phyloP scores from a whole-genome alignment of 108 stramenopile species.

The Ochromonas danica region DNA sequence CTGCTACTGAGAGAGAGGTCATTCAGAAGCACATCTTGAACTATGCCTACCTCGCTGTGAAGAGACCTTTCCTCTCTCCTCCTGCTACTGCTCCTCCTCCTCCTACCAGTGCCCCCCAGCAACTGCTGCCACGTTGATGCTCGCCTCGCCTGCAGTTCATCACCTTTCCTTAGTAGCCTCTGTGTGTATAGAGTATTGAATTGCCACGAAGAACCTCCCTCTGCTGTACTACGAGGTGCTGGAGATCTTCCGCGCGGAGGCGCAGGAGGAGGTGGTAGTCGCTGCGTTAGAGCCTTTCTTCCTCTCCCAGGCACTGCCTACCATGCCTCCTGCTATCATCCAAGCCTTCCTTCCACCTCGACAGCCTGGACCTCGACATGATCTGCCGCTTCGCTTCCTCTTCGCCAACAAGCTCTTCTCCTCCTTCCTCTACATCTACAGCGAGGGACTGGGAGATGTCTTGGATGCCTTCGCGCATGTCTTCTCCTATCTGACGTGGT shows the following conservation, averaged over 20 bases:
- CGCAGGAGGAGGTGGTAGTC: not conserved
- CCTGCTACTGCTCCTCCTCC: not conserved
- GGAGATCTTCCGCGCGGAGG: not conserved
- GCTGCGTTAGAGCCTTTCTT: slow-evolving; percentile 21
- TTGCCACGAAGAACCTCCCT: not conserved
- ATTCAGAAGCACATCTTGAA: slow-evolving; percentile 23
- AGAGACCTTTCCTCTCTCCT: slow-evolving; percentile 2
- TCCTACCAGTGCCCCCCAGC: slow-evolving; percentile 12
- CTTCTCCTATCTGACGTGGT: slow-evolving; percentile 14
- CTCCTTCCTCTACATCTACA: not conserved
- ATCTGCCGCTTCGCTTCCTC: not conserved
- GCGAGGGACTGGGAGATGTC: slow-evolving; percentile 11
- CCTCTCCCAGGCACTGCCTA: not conserved
- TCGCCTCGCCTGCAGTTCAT: slow-evolving; percentile 18
- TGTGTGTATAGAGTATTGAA: slow-evolving; percentile 28
- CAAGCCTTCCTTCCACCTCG: not conserved
- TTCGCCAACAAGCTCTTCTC: slow-evolving; percentile 4
- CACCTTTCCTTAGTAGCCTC: slow-evolving; percentile 5
- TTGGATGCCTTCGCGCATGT: slow-evolving; percentile 13
- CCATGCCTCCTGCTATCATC: slow-evolving; percentile 3
- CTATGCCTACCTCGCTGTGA: slow-evolving; percentile 12
- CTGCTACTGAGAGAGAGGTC: not conserved
- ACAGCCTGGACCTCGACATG: slow-evolving; percentile 13
- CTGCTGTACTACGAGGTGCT: slow-evolving; percentile 10
- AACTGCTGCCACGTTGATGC: slow-evolving; percentile 13